Percentiles rank a stretch among this genome's conserved stretches.
Evolutionary conservation across 306 rosid species (phyloP).

Genomic region (Benincasa hispida): DNA sequence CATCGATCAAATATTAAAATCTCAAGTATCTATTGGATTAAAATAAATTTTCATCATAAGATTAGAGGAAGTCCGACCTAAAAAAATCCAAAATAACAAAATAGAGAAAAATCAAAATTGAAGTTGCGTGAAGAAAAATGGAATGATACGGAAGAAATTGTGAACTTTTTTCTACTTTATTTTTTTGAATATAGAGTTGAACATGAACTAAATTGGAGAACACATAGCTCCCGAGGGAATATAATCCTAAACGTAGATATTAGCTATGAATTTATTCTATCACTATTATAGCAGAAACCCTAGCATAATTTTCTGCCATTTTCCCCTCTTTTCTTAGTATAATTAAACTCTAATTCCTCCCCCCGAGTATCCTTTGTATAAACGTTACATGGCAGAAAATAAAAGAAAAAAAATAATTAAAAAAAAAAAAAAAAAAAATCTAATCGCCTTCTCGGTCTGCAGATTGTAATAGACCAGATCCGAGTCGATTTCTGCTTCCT

Average conservation of each 20-base stretch:
- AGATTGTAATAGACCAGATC: not conserved
- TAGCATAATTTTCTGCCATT: not conserved
- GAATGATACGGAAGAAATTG: no score
- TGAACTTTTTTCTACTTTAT: not conserved
- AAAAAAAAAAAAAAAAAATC: not conserved
- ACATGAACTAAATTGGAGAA: not conserved
- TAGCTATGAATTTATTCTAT: not conserved
- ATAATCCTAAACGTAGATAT: not conserved
- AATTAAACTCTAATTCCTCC: not conserved
- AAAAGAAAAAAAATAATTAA: no score
- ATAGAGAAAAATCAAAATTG: no score
- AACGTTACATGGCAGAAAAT: not conserved
- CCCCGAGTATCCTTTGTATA: not conserved
- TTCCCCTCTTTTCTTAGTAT: not conserved
- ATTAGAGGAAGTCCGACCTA: no score
- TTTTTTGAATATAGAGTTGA: not conserved
- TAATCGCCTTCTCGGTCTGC: not conserved
- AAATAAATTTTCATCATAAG: no score
- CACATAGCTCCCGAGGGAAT: not conserved
- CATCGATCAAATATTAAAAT: no score
- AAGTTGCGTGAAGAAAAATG: no score
- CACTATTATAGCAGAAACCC: not conserved
- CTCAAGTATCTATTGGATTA: no score
- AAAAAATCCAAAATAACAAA: no score
- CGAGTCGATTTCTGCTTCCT: not conserved